Conservation (phyloP, 192 early-diverging fungal genomes). For the Mortierella antarctica region DNA sequence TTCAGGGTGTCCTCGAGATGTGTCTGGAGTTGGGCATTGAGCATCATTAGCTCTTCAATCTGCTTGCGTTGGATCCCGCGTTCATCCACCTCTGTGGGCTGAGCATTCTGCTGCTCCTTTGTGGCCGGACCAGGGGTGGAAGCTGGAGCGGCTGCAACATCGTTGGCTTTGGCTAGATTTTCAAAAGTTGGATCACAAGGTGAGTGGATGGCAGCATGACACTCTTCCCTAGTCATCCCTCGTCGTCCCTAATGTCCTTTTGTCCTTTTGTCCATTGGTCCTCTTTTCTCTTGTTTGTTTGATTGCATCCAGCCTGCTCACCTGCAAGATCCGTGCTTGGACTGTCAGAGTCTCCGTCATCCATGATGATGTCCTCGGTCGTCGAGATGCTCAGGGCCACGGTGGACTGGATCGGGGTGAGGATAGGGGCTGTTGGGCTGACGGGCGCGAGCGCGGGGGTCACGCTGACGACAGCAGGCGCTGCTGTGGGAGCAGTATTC, state of each 20-base stretch:
- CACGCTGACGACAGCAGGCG: neutral
- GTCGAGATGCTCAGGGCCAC: constrained; percentile 1
- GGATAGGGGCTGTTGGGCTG: neutral
- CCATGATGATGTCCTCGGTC: neutral
- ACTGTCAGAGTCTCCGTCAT: constrained; percentile 10
- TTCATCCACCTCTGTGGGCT: neutral
- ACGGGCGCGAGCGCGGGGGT: neutral
- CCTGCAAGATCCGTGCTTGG: constrained; percentile 10
- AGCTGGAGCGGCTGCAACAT: neutral
- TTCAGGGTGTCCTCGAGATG: constrained; percentile 11
- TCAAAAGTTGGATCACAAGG: neutral
- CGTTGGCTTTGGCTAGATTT: neutral
- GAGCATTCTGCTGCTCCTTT: constrained; percentile 1
- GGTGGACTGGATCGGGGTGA: neutral
- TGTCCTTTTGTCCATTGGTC: neutral
- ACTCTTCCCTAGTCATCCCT: neutral
- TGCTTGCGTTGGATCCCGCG: neutral
- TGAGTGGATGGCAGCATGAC: neutral
- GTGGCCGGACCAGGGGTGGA: no score
- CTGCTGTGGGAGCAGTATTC: neutral
- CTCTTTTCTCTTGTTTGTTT: neutral
- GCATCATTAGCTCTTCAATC: constrained; percentile 12
- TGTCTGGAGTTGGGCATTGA: neutral
- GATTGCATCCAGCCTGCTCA: neutral
- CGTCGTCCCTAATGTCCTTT: neutral